Percentiles rank a stretch among this genome's conserved stretches.
These are phyloP conservation scores for Closterium sp. DNA, from an alignment of 139 green algal species.

Conservation along the genomic window DNA sequence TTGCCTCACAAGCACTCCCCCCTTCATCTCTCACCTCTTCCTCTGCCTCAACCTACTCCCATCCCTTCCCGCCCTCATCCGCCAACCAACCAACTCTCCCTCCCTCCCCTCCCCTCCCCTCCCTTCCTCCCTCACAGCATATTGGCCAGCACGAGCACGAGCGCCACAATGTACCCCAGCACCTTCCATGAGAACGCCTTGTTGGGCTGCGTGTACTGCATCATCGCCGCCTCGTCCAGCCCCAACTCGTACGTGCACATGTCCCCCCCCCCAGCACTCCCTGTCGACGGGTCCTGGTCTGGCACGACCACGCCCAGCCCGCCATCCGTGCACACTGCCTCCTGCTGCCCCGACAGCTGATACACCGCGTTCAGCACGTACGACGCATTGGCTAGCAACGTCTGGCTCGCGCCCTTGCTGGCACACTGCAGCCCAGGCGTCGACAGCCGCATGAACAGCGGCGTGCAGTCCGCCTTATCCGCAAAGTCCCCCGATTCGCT, in stretches of 20 bases:
- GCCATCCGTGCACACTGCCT: not conserved
- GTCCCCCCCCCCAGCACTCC: not conserved
- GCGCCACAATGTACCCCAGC: slow-evolving; percentile 1
- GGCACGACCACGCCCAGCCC: not conserved
- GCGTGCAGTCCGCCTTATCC: slow-evolving; percentile 18
- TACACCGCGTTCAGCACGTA: slow-evolving; percentile 13
- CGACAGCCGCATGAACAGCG: not conserved
- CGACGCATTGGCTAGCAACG: not conserved
- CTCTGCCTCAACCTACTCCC: not conserved
- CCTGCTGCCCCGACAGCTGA: slow-evolving; percentile 4
- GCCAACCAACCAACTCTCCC: too few relatives aligned
- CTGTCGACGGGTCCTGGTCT: slow-evolving; percentile 2
- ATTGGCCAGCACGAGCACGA: not conserved
- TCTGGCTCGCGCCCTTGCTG: not conserved
- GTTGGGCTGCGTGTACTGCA: not conserved
- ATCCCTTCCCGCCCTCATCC: too few relatives aligned
- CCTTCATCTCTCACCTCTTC: not conserved
- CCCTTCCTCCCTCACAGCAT: not conserved
- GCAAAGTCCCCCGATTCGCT: not conserved
- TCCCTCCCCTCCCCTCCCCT: not conserved
- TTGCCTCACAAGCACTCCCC: too few relatives aligned
- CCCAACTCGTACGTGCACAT: not conserved
- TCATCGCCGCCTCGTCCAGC: not conserved
- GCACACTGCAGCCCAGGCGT: not conserved
- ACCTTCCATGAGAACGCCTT: not conserved